Percentiles rank a stretch among this genome's conserved stretches.
These are phyloP conservation scores for Ceratobasidium sp. DNA, from an alignment of 1,284 basidiomycete species.

Conservation along the genomic window DNA sequence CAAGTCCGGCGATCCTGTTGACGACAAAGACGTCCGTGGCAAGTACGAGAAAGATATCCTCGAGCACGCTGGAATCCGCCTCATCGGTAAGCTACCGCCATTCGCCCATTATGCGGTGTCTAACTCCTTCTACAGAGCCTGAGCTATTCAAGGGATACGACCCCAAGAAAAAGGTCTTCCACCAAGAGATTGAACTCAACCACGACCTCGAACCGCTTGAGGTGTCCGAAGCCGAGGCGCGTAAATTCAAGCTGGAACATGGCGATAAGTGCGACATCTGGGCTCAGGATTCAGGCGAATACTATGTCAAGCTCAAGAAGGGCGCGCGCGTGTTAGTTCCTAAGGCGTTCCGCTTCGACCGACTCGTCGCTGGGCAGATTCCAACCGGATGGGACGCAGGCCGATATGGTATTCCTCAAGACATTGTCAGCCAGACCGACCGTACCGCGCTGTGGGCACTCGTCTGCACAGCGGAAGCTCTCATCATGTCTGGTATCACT, in stretches of 20 bases:
- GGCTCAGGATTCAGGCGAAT: slow-evolving; percentile 89
- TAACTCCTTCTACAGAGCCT: slow-evolving; percentile 71
- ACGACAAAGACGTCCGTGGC: slow-evolving; percentile 95
- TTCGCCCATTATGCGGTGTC: slow-evolving; percentile 26
- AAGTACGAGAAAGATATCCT: slow-evolving; percentile 96
- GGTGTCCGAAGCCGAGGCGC: slow-evolving; percentile 88
- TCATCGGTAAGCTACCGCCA: slow-evolving; percentile 75
- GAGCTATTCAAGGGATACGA: slow-evolving; percentile 98
- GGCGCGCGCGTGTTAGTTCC: slow-evolving; percentile 94
- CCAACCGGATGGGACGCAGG: slow-evolving; percentile 97
- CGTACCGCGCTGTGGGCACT: slow-evolving; percentile 97
- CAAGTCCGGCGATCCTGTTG: slow-evolving; percentile 95
- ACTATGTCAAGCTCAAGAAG: slow-evolving; percentile 99
- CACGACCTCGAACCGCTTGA: slow-evolving; percentile 98
- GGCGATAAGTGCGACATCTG: slow-evolving; percentile 96
- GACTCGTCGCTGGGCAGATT: slow-evolving; percentile 94
- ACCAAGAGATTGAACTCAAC: slow-evolving; percentile 95
- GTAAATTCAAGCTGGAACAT: slow-evolving; percentile 96
- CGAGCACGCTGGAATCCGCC: slow-evolving; percentile 90
- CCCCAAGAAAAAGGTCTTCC: slow-evolving; percentile 95
- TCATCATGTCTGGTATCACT: slow-evolving; percentile 96
- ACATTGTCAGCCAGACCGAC: slow-evolving; percentile 95
- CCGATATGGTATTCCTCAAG: slow-evolving; percentile 97
- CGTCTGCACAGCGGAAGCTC: slow-evolving; percentile 92
- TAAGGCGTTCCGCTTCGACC: slow-evolving; percentile 95